Evolutionary conservation across 495 filamentous ascomycete species (phyloP).

Genomic region (Hypoxylon intermedium): DNA sequence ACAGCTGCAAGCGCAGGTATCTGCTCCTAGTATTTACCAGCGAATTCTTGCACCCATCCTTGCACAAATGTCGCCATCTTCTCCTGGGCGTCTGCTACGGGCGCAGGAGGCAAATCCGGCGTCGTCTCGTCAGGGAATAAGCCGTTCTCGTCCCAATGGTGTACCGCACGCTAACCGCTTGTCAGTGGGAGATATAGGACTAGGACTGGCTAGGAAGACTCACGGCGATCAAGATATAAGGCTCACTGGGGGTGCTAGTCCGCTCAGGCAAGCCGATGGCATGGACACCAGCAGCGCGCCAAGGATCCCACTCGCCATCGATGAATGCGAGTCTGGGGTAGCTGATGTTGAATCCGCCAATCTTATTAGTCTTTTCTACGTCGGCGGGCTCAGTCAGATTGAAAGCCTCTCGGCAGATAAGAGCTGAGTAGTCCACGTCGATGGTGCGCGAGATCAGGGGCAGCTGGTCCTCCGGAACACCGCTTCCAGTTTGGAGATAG

Average conservation of each 20-base stretch:
- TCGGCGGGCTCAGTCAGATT: constrained; percentile 65
- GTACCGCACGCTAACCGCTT: constrained; percentile 52
- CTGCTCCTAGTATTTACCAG: constrained; percentile 36
- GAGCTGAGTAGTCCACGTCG: constrained; percentile 59
- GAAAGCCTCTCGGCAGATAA: constrained; percentile 66
- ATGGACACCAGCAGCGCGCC: constrained; percentile 71
- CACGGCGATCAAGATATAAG: constrained; percentile 67
- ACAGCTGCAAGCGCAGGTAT: constrained; percentile 22
- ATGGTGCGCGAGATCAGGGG: constrained; percentile 71
- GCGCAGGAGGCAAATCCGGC: constrained; percentile 57
- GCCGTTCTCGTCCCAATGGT: constrained; percentile 79
- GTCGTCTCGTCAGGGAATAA: constrained; percentile 66
- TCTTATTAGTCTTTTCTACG: constrained; percentile 66
- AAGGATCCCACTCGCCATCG: constrained; percentile 74
- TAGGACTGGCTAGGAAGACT: neutral
- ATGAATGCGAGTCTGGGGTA: constrained; percentile 71
- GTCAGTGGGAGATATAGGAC: neutral
- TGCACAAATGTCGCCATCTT: constrained; percentile 65
- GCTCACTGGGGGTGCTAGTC: constrained; percentile 62
- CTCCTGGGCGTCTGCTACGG: constrained; percentile 61
- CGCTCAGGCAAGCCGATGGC: constrained; percentile 56
- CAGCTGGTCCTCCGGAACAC: constrained; percentile 61
- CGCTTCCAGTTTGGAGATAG: constrained; percentile 70
- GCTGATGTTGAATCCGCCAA: constrained; percentile 70
- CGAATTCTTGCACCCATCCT: constrained; percentile 68